Evolutionary conservation across 2,329 filamentous ascomycete species (phyloP), one percentile per base, ranked within the genome.

Genomic region (Didymella lethalis): DNA sequence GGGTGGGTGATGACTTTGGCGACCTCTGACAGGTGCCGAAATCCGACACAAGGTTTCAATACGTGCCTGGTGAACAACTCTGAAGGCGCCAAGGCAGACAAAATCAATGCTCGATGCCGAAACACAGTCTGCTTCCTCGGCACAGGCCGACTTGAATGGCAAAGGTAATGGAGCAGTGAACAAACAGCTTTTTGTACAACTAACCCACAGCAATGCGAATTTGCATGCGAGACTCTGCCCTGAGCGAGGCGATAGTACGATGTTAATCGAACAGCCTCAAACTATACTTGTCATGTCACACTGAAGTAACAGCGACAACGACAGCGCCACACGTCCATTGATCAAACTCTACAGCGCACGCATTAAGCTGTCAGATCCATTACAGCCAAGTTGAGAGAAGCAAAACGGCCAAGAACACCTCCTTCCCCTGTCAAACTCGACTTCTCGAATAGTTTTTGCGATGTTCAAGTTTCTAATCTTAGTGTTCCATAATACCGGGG

Each of bases 321-420:
- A 38, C 32, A 53, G 38, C 55, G 55, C 55, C 55, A 53, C 55
- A 53, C 55, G 53, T 5, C 48, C 31, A 46, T 43, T 31, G 52
- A 40, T 34, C 73, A 70, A 34, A 65, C 65, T 32, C 34, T 48
- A 44, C 12, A n/a, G 14, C 7, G 41, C 25, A 28, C 6, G 40
- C 63, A 64, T 51, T 48, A 61, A 46, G 38, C 62, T 63, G 46
- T 57, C 53, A 58, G 65, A 69, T 54, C 66, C 62, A 45, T 61
- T 67, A 53, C 67, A 70, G 47, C 64, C 64, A 57, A 67, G 69
- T 29, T 54, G 49, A 28, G 64, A 70, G 51, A 71, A 73, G 56
- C 72, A 73, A 62, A 63, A 65, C 48, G 61, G 63, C 51, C 65
- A 71, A 57, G 54, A n/a, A 14, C 48, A 18, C 38, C 6, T 31